Conservation (phyloP, 306 rosid genomes). For the Rosa chinensis region DNA sequence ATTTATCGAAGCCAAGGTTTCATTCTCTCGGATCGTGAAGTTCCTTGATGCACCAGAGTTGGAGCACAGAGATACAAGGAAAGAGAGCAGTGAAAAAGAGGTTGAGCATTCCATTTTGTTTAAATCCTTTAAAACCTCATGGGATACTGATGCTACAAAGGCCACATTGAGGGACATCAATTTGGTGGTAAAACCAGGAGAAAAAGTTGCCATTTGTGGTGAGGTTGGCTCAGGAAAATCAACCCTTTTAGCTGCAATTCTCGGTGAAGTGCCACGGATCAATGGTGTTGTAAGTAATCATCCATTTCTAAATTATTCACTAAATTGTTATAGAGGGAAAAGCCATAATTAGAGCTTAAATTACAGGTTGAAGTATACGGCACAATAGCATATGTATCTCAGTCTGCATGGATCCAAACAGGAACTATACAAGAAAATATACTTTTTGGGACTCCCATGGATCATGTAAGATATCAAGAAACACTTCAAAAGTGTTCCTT, state of each 20-base stretch:
- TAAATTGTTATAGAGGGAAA: background rate
- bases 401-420: constrained; percentile 60
- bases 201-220: constrained; percentile 38
- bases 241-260: constrained; percentile 36
- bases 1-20: constrained; percentile 37
- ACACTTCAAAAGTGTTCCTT: constrained; percentile 47
- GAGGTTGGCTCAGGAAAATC: constrained; percentile 40
- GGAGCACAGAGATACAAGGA: constrained; percentile 17
- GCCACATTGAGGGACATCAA: constrained; percentile 24
- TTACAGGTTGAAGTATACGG: constrained; percentile 43
- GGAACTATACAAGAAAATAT: constrained; percentile 54
- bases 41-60: constrained; percentile 34
- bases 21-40: constrained; percentile 27
- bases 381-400: constrained; percentile 61
- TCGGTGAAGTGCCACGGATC: constrained; percentile 34
- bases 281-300: constrained; percentile 26
- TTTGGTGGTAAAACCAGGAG: constrained; percentile 24
- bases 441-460: constrained; percentile 49
- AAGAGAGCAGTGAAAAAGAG: background rate
- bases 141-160: constrained; percentile 25
- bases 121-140: constrained; percentile 22
- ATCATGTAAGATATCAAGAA: constrained; percentile 45
- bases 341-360: background rate
- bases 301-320: too few relatives aligned
- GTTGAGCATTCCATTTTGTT: constrained; percentile 21